These are phyloP conservation scores for Talaromyces adpressus DNA, from an alignment of 495 filamentous ascomycete genomes.

Conservation along the genomic window DNA sequence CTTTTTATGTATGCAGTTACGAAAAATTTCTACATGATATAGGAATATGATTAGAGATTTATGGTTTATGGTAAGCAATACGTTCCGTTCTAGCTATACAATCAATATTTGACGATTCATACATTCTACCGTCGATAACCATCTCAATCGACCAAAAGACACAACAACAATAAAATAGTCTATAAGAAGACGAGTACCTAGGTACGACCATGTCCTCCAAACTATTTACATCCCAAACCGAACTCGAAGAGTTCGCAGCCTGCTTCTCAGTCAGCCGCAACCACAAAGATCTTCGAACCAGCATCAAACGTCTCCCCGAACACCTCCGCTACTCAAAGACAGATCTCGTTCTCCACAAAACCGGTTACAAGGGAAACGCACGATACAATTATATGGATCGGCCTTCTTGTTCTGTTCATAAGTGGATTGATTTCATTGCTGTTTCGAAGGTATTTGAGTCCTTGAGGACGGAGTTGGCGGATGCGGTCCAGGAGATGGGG, in stretches of 20 bases:
- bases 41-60: not conserved
- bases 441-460: constrained; percentile 5
- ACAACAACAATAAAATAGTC: not conserved
- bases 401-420: constrained; percentile 17
- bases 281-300: not conserved
- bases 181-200: not conserved
- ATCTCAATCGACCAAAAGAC: not conserved
- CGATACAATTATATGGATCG: not conserved
- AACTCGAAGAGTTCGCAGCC: not conserved
- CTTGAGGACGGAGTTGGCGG: not conserved
- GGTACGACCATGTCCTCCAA: not conserved
- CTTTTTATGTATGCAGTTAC: not conserved
- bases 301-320: constrained; percentile 13
- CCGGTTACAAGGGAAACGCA: not conserved
- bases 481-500: not conserved
- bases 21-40: not conserved
- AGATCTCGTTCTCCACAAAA: not conserved
- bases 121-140: not conserved
- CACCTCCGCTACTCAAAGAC: constrained; percentile 1
- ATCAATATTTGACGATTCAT: not conserved
- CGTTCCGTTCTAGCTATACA: not conserved
- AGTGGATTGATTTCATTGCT: constrained; percentile 18
- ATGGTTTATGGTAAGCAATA: not conserved
- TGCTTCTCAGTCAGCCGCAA: not conserved
- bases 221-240: not conserved